Base-by-base conservation (phyloP, 345 rosid genomes). In the Gossypium mustelinum region DNA sequence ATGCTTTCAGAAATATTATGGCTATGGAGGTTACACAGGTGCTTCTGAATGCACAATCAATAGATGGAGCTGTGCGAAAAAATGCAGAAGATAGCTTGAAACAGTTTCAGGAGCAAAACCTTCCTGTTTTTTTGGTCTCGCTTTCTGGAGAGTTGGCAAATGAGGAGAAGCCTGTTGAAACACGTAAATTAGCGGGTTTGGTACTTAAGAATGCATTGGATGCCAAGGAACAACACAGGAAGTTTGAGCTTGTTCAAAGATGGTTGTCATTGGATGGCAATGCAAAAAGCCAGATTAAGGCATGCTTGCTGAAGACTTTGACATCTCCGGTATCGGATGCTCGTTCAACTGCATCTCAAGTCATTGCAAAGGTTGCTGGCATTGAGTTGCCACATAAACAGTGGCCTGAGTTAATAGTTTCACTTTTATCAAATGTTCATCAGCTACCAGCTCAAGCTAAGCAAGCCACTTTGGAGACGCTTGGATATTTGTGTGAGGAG, bases 391-490 rank as follows among this genome's bases (percentile, higher is more conserved):
- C 94, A 4, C 94, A 88, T 77, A 87, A 87, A 77, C 94, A 87
- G 79, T 90, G 94, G 94, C 91, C 94, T 18, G 94, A 90, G 81
- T 83, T 90, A 58, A 68, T 90, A 25, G 94, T 79, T 77, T 81
- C 88, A 4, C 92, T 89, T 70, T 82, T 89, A 68, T 86, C 92
- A 11, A 87, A 84, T 75, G 82, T 86, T 84, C 94, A 88, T 69
- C 91, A 88, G 75, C 77, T 89, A 18, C 92, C 89, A 13, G 80
- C 86, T 68, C 87, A 88, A 78, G 86, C 86, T 69, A 89, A 88
- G 85, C 92, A 89, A 76, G 92, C 94, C 17, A 89, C 92, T 63
- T 77, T 89, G 57, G 94, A 89, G 82, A 88, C 94, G 75, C 94
- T 89, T 79, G 94, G 94, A 51, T 89, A 89, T 77, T 74, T 89